Base-by-base conservation (phyloP, 1,139 yeast genomes). In the Yamadazyma mexicana region DNA sequence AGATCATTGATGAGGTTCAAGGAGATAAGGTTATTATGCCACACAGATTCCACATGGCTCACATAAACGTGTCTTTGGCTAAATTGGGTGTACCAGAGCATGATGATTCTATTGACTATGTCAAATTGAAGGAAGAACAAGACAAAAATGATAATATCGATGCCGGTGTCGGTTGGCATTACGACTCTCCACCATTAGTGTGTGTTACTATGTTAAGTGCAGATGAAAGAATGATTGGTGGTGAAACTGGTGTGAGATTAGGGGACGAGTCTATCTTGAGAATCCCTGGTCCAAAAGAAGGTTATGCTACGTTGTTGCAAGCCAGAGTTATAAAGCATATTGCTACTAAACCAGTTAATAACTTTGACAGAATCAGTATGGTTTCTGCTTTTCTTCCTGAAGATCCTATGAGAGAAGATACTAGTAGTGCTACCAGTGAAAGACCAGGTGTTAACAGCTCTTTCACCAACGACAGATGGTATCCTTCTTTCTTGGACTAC, bases 281-380 rank as follows among this genome's bases (percentile, higher is more conserved):
- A 31, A 47, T 50, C 11, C 43, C 44, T 7, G 43, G 42, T 25
- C 46, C 54, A 9, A 40, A 41, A n/a, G 43, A 31, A 8, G 56
- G 56, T 3, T 64, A 64, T 48, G 79, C 76, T 2, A 62, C 73
- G 12, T 64, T 76, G 23, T 58, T 76, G 31, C 81, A 76, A 53
- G 81, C 81, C 10, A 46, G 54, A 40, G 54, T 50, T 4, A 46
- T 51, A 12, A 51, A 50, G 34, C 56, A 51, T 31, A 47, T 51
- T 31, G 56, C 55, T 8, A 47, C 56, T 10, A 63, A 61, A 39
- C 69, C 69, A 10, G 47, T 61, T 27, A 56, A 62, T 22, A 61
- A 61, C 38, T 52, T 54, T 31, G 64, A 63, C 38, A 49, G 68
- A 48, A 62, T 63, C 34, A 51, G 61, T 33, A 54, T 62, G 73